Percentiles rank a stretch among this genome's conserved stretches.
phyloP scores from a whole-genome alignment of 1,139 yeast genomes.

The Maudiozyma humilis region DNA sequence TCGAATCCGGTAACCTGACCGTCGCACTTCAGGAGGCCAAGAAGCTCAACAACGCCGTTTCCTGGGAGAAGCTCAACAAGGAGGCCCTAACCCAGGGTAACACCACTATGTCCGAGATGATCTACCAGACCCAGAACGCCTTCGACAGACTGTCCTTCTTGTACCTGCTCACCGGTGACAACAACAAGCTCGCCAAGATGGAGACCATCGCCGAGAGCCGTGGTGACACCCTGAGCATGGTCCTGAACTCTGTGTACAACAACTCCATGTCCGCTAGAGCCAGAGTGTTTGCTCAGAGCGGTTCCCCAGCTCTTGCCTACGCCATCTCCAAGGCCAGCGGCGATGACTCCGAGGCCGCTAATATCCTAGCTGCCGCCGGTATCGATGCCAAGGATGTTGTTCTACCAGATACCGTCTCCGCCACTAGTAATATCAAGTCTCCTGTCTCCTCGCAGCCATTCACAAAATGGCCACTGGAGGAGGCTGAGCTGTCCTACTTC shows the following conservation, averaged over 20 bases:
- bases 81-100: conserved; percentile 92
- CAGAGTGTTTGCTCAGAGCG: conserved; percentile 64
- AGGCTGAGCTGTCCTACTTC: conserved; percentile 66
- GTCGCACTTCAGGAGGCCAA: conserved; percentile 89
- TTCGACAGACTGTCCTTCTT: conserved; percentile 86
- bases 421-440: conserved; percentile 15
- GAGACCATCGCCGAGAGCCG: conserved; percentile 83
- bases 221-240: conserved; percentile 69
- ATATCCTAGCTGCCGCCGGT: conserved; percentile 62
- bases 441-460: conserved; percentile 24
- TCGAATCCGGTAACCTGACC: conserved; percentile 82
- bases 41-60: conserved; percentile 54
- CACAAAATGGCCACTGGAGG: conserved; percentile 76
- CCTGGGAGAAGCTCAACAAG: conserved; percentile 77
- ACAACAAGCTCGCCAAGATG: conserved; percentile 70
- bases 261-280: conserved; percentile 73
- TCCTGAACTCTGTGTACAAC: conserved; percentile 75
- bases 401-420: conserved; percentile 43
- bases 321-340: conserved; percentile 88
- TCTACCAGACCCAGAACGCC: conserved; percentile 77
- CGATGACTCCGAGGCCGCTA: conserved; percentile 61
- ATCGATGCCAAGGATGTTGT: conserved; percentile 56
- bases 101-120: conserved; percentile 74
- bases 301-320: conserved; percentile 83
- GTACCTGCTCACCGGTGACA: conserved; percentile 77